These are phyloP conservation scores for Botryosphaeria dothidea DNA, from an alignment of 2,329 filamentous ascomycete species.

Conservation along the genomic window DNA sequence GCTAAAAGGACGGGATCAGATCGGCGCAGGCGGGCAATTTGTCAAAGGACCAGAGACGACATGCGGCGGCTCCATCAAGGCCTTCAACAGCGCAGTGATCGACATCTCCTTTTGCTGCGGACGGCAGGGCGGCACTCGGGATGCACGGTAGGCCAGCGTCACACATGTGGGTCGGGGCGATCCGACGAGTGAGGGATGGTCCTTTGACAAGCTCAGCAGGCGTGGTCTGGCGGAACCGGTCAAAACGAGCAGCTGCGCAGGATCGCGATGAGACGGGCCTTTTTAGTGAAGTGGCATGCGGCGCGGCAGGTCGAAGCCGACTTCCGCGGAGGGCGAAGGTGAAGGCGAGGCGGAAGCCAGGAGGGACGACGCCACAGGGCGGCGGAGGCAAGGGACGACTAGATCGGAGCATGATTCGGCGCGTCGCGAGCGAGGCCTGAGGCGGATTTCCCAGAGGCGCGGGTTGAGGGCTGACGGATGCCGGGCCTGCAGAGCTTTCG, in stretches of 20 bases:
- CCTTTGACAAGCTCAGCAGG: background rate
- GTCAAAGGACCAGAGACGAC: no score
- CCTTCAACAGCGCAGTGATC: background rate
- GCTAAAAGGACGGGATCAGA: background rate
- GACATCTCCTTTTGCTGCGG: background rate
- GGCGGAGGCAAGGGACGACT: background rate
- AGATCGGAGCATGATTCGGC: background rate
- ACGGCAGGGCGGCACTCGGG: background rate
- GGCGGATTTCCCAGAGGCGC: background rate
- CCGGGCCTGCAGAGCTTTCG: background rate
- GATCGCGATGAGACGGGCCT: background rate
- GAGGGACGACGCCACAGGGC: background rate
- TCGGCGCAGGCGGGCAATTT: no score
- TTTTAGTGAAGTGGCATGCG: background rate
- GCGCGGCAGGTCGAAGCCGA: background rate
- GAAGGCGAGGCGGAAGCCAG: background rate
- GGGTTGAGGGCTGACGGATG: background rate
- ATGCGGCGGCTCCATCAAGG: background rate
- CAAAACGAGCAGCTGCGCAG: background rate
- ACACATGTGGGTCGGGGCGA: slow-evolving; percentile 7
- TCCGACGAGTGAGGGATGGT: background rate
- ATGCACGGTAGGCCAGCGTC: slow-evolving; percentile 2
- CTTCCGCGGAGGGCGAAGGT: background rate
- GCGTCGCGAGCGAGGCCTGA: background rate
- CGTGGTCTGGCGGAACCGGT: background rate